Evolutionary conservation across 2,329 filamentous ascomycete genomes (phyloP).

Genomic region (Trichoderma koningiopsis): DNA sequence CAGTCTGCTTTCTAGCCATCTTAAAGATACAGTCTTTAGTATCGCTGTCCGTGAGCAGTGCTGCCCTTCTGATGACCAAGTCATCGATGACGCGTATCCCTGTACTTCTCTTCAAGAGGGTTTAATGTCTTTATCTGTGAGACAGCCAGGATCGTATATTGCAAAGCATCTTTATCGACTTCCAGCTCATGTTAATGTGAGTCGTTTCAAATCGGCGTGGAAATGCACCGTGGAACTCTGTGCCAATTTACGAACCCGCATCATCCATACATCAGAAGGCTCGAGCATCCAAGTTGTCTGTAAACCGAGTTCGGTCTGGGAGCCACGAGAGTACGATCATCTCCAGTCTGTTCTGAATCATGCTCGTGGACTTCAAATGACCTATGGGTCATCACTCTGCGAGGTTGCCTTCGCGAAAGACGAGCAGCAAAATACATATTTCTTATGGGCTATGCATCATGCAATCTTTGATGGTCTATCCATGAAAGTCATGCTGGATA

Average conservation of each 20-base stretch:
- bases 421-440: not conserved
- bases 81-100: slow-evolving; percentile 26
- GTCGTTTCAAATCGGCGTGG: slow-evolving; percentile 32
- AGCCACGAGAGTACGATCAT: not conserved
- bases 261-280: not conserved
- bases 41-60: not conserved
- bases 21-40: not conserved
- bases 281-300: not conserved
- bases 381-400: not conserved
- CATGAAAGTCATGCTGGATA: not conserved
- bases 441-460: slow-evolving; percentile 14
- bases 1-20: not conserved
- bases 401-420: slow-evolving; percentile 9
- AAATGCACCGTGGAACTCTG: not conserved
- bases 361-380: not conserved
- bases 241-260: slow-evolving; percentile 14
- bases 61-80: not conserved
- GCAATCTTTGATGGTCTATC: slow-evolving; percentile 13
- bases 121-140: slow-evolving; percentile 17
- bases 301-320: not conserved
- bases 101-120: slow-evolving; percentile 6
- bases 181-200: not conserved
- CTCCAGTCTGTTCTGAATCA: not conserved
- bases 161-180: not conserved
- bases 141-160: slow-evolving; percentile 13